phyloP scores from a whole-genome alignment of 164 flowering plant genomes.

The Nymphaea colorata region DNA sequence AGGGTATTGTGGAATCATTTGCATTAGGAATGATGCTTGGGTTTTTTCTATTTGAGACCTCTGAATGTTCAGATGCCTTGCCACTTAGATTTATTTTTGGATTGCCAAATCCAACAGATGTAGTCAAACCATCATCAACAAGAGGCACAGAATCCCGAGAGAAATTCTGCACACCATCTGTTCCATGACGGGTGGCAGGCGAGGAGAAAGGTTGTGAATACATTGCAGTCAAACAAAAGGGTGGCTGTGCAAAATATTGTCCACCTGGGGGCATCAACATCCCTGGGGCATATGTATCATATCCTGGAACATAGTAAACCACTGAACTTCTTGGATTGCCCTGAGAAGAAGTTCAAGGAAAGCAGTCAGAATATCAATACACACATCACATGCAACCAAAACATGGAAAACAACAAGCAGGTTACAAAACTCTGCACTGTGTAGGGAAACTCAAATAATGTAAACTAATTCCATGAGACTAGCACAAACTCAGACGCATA shows the following conservation, averaged over 20 bases:
- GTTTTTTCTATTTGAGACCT: constrained; percentile 10
- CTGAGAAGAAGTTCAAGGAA: constrained; percentile 13
- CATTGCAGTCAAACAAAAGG: constrained; percentile 22
- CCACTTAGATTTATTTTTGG: constrained; percentile 21
- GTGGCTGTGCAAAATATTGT: constrained; percentile 24
- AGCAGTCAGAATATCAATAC: no score
- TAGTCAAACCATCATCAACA: neutral
- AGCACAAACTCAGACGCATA: no score
- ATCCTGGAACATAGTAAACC: constrained; percentile 26
- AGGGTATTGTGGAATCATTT: no score
- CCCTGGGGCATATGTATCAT: constrained; percentile 25
- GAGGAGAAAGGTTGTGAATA: constrained; percentile 11
- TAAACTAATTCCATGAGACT: no score
- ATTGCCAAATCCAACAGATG: constrained; percentile 24
- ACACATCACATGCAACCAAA: no score
- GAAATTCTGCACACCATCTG: neutral
- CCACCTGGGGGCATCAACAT: constrained; percentile 25
- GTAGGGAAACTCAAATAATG: no score
- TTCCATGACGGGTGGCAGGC: neutral
- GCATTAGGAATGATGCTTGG: neutral
- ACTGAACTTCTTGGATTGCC: constrained; percentile 26
- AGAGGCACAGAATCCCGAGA: neutral
- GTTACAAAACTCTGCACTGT: no score
- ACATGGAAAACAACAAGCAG: no score
- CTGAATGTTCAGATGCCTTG: constrained; percentile 12